These are phyloP conservation scores for Lepidopterella palustris DNA, from an alignment of 495 filamentous ascomycete species.

Conservation along the genomic window DNA sequence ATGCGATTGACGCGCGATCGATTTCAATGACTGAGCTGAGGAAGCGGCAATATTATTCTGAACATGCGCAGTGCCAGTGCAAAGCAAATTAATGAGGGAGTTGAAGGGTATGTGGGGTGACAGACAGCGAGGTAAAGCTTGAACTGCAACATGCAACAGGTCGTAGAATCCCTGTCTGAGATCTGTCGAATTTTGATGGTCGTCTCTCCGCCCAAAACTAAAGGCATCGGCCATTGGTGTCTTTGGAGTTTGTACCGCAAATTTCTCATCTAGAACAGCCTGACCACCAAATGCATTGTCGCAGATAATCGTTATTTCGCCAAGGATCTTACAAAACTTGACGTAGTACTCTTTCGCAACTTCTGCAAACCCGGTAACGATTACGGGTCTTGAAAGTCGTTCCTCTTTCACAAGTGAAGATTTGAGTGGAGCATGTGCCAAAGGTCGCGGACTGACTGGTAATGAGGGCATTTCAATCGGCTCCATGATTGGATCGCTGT, in stretches of 20 bases:
- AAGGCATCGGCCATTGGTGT: slow-evolving; percentile 93
- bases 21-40: slow-evolving; percentile 86
- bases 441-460: slow-evolving; percentile 35
- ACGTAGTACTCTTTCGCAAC: slow-evolving; percentile 75
- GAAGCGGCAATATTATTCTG: slow-evolving; percentile 87
- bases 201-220: slow-evolving; percentile 76
- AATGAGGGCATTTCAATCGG: slow-evolving; percentile 15
- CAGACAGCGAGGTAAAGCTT: slow-evolving; percentile 87
- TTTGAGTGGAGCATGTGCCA: slow-evolving; percentile 31
- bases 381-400: slow-evolving; percentile 65
- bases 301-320: slow-evolving; percentile 91
- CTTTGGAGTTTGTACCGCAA: slow-evolving; percentile 75
- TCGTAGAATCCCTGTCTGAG: slow-evolving; percentile 95
- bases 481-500: slow-evolving; percentile 31
- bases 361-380: slow-evolving; percentile 63
- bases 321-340: slow-evolving; percentile 88
- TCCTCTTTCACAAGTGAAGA: slow-evolving; percentile 44
- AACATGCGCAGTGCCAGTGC: slow-evolving; percentile 93
- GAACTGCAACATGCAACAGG: slow-evolving; percentile 88
- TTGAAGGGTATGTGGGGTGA: slow-evolving; percentile 89
- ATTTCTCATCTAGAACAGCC: slow-evolving; percentile 90
- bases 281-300: slow-evolving; percentile 96
- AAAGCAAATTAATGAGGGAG: slow-evolving; percentile 88
- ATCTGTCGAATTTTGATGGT: slow-evolving; percentile 64
- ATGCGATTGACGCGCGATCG: slow-evolving; percentile 87